Evolutionary conservation across 768 basidiomycete genomes (phyloP).

Genomic region (Lentinus brumalis): DNA sequence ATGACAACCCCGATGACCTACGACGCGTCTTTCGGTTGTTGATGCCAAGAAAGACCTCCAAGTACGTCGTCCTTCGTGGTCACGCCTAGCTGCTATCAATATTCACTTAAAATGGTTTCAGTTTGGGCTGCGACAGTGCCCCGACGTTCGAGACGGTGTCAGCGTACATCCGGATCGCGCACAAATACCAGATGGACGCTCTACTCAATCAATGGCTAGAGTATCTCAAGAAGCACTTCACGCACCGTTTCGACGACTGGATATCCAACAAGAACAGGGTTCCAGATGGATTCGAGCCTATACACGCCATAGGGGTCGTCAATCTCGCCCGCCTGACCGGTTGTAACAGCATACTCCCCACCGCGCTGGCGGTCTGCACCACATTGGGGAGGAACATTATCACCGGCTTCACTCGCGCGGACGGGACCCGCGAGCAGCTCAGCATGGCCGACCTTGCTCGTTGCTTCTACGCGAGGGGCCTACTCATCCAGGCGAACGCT

Average conservation of each 20-base stretch:
- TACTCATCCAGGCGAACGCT: background rate
- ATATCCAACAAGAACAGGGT: too few species aligned
- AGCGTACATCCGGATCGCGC: background rate
- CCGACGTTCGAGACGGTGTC: background rate
- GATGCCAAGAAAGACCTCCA: too few species aligned
- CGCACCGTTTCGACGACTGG: background rate
- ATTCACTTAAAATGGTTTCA: too few species aligned
- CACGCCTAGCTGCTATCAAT: too few species aligned
- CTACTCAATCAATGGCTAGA: background rate
- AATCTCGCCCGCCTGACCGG: slow-evolving; percentile 14
- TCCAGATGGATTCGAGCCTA: background rate
- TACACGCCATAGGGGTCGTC: slow-evolving; percentile 3
- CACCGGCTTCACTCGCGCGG: background rate
- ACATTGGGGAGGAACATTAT: background rate
- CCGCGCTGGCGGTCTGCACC: slow-evolving; percentile 5
- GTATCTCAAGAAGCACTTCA: background rate
- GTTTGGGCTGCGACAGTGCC: background rate
- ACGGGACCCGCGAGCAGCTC: background rate
- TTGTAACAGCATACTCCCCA: slow-evolving; percentile 1
- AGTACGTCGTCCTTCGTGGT: too few species aligned
- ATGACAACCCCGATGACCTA: slow-evolving; percentile 4
- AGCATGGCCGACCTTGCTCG: background rate
- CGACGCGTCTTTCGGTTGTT: background rate
- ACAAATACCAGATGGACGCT: slow-evolving; percentile 4
- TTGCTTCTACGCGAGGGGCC: background rate